Evolutionary conservation across 331 rosid species (phyloP).

Genomic region (Quercus phellos): DNA sequence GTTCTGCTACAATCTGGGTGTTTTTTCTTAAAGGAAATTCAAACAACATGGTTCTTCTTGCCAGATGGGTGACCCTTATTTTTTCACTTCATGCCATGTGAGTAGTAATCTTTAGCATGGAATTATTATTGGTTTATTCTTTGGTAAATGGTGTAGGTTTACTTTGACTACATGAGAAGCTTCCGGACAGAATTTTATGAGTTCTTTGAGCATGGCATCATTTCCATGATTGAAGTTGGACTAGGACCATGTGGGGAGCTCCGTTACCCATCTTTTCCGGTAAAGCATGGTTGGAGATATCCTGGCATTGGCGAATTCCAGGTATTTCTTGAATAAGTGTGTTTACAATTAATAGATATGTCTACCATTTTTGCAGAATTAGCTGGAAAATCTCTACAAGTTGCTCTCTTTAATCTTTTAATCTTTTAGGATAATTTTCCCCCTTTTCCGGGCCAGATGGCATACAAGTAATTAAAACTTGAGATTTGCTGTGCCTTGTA

Average conservation of each 20-base stretch:
- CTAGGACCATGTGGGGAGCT: slow-evolving; percentile 97
- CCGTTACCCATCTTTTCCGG: slow-evolving; percentile 85
- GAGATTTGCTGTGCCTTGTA: neutral
- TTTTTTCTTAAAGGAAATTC: slow-evolving; percentile 1
- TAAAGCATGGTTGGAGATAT: slow-evolving; percentile 98
- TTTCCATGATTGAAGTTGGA: slow-evolving; percentile 87
- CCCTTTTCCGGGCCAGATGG: neutral
- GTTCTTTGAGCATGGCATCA: slow-evolving; percentile 62
- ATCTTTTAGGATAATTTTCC: neutral
- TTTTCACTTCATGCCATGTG: slow-evolving; percentile 16
- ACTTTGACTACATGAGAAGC: slow-evolving; percentile 98
- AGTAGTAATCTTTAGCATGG: slow-evolving; percentile 5
- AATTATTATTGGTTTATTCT: slow-evolving; percentile 17
- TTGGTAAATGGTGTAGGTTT: slow-evolving; percentile 56
- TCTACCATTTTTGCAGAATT: neutral
- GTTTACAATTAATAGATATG: slow-evolving; percentile 5
- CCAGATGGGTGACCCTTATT: too few relatives aligned
- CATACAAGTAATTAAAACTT: neutral
- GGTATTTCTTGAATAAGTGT: slow-evolving; percentile 39
- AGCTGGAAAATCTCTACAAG: neutral
- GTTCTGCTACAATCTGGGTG: neutral
- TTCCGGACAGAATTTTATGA: slow-evolving; percentile 88
- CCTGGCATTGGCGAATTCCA: slow-evolving; percentile 99
- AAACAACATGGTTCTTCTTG: slow-evolving; percentile 1
- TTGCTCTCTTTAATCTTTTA: neutral